Percentiles rank a stretch among this genome's conserved stretches.
phyloP scores from a whole-genome alignment of 2,329 filamentous ascomycete species.

The Scedosporium apiospermum region DNA sequence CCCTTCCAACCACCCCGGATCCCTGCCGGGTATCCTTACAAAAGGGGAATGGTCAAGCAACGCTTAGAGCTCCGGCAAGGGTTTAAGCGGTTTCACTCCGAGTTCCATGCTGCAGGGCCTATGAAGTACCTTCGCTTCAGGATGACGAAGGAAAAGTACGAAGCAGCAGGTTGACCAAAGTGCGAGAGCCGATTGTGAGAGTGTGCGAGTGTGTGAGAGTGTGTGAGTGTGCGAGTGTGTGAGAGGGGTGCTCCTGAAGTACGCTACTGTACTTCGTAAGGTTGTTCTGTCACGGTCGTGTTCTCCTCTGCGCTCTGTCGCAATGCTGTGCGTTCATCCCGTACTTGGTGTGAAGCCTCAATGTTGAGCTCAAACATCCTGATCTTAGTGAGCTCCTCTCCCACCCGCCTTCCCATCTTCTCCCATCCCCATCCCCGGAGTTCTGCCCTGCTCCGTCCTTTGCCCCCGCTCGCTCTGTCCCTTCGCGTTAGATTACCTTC shows the following conservation, averaged over 20 bases:
- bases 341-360: not conserved
- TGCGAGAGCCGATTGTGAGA: not conserved
- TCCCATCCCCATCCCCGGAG: not conserved
- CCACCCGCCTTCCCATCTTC: not conserved
- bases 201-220: not conserved
- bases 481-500: not conserved
- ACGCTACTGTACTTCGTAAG: not conserved
- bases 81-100: conserved; percentile 7
- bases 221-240: not conserved
- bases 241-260: not conserved
- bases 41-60: not conserved
- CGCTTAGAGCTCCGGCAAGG: conserved; percentile 5
- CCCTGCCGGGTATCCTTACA: conserved; percentile 1
- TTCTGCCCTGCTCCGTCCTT: not conserved
- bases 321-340: too few species aligned
- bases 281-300: not conserved
- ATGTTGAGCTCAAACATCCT: not conserved
- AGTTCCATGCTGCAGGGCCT: not conserved
- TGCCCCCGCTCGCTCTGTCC: not conserved
- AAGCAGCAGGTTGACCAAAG: too few species aligned
- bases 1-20: conserved; percentile 1
- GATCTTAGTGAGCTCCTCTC: not conserved
- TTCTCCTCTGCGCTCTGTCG: not conserved
- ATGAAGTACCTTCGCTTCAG: not conserved
- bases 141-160: too few species aligned